These are phyloP conservation scores for Hypericum perforatum DNA, from an alignment of 345 rosid species.

Conservation along the genomic window DNA sequence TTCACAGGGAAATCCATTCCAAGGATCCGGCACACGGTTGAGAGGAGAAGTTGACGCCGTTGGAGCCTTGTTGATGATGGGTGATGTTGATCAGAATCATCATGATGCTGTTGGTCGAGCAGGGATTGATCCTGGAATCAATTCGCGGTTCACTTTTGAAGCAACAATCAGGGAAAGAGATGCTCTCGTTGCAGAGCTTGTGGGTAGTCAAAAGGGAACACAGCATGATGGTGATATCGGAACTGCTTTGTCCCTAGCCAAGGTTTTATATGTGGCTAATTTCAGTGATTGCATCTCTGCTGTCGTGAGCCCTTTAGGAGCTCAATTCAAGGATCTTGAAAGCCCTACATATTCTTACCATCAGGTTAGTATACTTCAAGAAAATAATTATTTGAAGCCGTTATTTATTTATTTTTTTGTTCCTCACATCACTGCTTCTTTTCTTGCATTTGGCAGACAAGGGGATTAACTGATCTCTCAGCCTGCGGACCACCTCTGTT, in stretches of 20 bases:
- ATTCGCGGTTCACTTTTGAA: constrained; percentile 58
- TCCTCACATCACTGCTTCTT: too few species aligned
- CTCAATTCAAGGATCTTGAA: constrained; percentile 60
- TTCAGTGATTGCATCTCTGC: constrained; percentile 60
- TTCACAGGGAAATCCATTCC: constrained; percentile 52
- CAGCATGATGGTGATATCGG: too few species aligned
- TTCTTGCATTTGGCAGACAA: constrained; percentile 30
- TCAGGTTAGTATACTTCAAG: constrained; percentile 31
- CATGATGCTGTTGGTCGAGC: constrained; percentile 36
- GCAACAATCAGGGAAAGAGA: constrained; percentile 46
- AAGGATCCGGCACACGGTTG: constrained; percentile 50
- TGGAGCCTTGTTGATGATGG: constrained; percentile 53
- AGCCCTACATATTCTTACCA: constrained; percentile 23
- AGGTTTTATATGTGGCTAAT: constrained; percentile 52
- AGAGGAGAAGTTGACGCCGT: constrained; percentile 64
- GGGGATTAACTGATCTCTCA: constrained; percentile 48
- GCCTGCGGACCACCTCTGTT: constrained; percentile 58
- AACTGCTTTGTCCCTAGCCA: too few species aligned
- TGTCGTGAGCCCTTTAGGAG: constrained; percentile 64
- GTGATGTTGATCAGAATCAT: constrained; percentile 34
- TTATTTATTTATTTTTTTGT: too few species aligned
- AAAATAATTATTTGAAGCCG: too few species aligned
- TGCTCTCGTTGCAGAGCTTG: constrained; percentile 53
- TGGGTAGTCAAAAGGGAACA: constrained; percentile 34
- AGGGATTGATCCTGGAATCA: constrained; percentile 53